Evolutionary conservation across 2,329 filamentous ascomycete genomes (phyloP).

Genomic region (Fusarium solani-melongenae): DNA sequence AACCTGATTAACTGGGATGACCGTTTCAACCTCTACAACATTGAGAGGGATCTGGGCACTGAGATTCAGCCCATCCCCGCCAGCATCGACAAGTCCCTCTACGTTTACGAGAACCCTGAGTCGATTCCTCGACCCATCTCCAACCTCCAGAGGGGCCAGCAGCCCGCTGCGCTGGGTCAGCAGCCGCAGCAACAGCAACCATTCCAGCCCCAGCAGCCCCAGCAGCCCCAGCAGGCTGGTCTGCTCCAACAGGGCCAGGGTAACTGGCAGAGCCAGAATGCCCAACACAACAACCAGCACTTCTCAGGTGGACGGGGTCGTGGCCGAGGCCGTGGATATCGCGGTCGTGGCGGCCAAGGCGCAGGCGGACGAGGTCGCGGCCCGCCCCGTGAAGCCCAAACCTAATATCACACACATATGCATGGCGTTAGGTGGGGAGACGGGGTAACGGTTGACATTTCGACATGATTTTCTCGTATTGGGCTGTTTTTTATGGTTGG

Average conservation of each 20-base stretch:
- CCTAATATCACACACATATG: slow-evolving; percentile 46
- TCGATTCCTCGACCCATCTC: slow-evolving; percentile 86
- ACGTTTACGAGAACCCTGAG: slow-evolving; percentile 97
- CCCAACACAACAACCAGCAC: slow-evolving; percentile 52
- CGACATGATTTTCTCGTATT: slow-evolving; percentile 48
- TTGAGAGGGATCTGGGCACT: slow-evolving; percentile 95
- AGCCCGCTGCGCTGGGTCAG: slow-evolving; percentile 44
- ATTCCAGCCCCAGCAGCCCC: slow-evolving; percentile 45
- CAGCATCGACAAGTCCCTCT: slow-evolving; percentile 96
- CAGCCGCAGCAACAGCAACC: slow-evolving; percentile 41
- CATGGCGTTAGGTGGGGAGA: slow-evolving; percentile 43
- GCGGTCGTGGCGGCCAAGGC: slow-evolving; percentile 52
- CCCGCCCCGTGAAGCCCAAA: slow-evolving; percentile 49
- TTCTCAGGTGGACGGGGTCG: slow-evolving; percentile 51
- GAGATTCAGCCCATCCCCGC: slow-evolving; percentile 97
- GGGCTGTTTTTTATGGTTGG: slow-evolving; percentile 49
- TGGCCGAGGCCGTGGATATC: slow-evolving; percentile 52
- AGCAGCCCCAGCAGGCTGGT: slow-evolving; percentile 46
- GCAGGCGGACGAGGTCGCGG: slow-evolving; percentile 51
- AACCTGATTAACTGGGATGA: slow-evolving; percentile 99
- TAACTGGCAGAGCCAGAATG: slow-evolving; percentile 54
- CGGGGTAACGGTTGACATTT: slow-evolving; percentile 38
- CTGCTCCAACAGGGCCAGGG: slow-evolving; percentile 49
- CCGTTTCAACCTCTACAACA: slow-evolving; percentile 98
- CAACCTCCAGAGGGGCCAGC: slow-evolving; percentile 53